phyloP scores from a whole-genome alignment of 768 basidiomycete genomes.

The Strobilomyces dryophilus region DNA sequence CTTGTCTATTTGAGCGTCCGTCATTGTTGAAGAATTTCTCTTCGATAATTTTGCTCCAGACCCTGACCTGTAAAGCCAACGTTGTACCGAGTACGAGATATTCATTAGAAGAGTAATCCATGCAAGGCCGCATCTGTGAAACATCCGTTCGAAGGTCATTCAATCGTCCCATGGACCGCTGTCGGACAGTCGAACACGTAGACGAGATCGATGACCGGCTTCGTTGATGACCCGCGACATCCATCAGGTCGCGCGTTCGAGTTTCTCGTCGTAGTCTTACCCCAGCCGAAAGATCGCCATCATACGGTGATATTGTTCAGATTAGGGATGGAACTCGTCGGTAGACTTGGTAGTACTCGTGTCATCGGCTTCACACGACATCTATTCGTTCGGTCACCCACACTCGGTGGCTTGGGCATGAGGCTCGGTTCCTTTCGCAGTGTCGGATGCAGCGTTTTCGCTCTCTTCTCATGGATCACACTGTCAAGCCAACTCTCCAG shows the following conservation, averaged over 20 bases:
- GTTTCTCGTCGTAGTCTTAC: conserved; percentile 37
- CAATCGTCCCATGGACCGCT: neutral
- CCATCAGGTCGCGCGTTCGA: neutral
- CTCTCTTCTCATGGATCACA: conserved; percentile 20
- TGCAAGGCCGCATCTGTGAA: conserved; percentile 79
- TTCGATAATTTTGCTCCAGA: conserved; percentile 91
- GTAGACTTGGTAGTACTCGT: too few species aligned
- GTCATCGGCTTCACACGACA: conserved; percentile 10
- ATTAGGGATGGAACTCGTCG: too few species aligned
- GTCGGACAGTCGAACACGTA: conserved; percentile 72
- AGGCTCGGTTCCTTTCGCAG: conserved; percentile 6
- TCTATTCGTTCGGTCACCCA: neutral
- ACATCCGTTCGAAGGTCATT: neutral
- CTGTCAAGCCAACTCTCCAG: conserved; percentile 28
- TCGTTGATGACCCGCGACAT: conserved; percentile 85
- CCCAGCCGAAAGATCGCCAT: conserved; percentile 83
- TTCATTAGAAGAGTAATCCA: conserved; percentile 84
- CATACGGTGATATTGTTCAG: neutral
- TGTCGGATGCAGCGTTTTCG: conserved; percentile 8
- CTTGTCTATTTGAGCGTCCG: too few species aligned
- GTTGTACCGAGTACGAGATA: conserved; percentile 94
- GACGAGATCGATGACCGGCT: conserved; percentile 82
- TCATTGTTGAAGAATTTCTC: conserved; percentile 32
- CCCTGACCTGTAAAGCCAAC: conserved; percentile 41
- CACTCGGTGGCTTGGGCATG: conserved; percentile 16